A percentile compares a stretch with the other conserved stretches of the same genome.
These are phyloP conservation scores for Digitaria exilis DNA, from an alignment of 202 grass and related monocot genomes.

Conservation along the genomic window DNA sequence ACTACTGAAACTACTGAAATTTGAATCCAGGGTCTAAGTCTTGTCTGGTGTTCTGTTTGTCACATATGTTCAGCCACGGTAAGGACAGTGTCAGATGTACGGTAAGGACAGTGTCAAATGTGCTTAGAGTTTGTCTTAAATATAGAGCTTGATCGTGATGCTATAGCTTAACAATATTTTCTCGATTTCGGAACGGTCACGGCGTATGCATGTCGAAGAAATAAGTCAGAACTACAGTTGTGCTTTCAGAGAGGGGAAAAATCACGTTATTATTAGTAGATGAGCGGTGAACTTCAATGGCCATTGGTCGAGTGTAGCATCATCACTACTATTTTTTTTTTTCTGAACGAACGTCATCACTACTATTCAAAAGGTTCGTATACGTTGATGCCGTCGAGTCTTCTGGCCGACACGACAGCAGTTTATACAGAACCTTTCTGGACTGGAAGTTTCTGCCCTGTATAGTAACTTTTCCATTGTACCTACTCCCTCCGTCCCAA, in stretches of 20 bases:
- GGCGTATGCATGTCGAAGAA: no score
- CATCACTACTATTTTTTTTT: no score
- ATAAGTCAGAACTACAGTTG: neutral
- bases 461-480: neutral
- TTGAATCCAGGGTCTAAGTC: slow-evolving; percentile 5
- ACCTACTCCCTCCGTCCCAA: no score
- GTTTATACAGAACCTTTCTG: neutral
- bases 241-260: neutral
- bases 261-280: neutral
- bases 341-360: no score
- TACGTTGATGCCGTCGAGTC: neutral
- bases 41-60: neutral
- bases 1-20: neutral
- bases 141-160: no score
- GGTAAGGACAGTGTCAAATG: no score
- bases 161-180: no score
- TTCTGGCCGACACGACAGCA: neutral
- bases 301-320: neutral
- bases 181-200: no score
- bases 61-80: no score
- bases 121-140: no score
- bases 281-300: neutral
- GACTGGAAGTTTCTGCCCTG: neutral
- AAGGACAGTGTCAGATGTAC: no score
- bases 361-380: neutral